Base-by-base conservation (phyloP, 2,329 filamentous ascomycete genomes). In the Grosmannia huntii region DNA sequence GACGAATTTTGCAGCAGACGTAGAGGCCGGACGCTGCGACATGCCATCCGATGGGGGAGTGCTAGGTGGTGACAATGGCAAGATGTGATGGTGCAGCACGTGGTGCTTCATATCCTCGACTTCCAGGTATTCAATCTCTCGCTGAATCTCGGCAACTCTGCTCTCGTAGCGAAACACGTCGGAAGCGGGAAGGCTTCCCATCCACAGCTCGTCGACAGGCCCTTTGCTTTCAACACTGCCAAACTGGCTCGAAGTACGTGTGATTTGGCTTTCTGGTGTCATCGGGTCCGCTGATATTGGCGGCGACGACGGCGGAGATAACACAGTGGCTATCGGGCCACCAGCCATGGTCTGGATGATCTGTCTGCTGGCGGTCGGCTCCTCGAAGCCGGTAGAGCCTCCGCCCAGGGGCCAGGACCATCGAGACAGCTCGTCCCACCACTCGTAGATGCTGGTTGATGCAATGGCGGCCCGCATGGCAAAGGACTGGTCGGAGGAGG, bases 101-200 rank as follows among this genome's bases (percentile, higher is more conserved):
- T 92, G 88, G 51, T 81, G 83, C 73, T 99, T 97, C 68, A 99
- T 84, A 62, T 95, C 90, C 66, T 97, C 89, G 46, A 95, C 76
- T 57, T 88, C 82, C 56, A 94, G 74, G 46, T 81, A 78, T 58
- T 87, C 82, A 73, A 94, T 75, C 59, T 84, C 83, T 51, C 78
- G 75, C 16, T 76, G 78, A 60, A 97, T 95, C 62, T 87, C 81
- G 57, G 88, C 85, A 14, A 95, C 76, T 46, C 91, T 82, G 59
- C 70, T 73, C 65, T 94, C 87, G 69, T 94, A 91, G 55, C 74
- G 73, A 53, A 78, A 71, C 1, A 95, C 82, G 44, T 87, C 77
- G 19, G 75, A 70, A 2, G 79, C 78, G 0, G 81, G 80, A 41
- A 97, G 72, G 66, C 87, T 87, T 5, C 91, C 91, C 70, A 85